Percentiles rank a stretch among this genome's conserved stretches.
These are phyloP conservation scores for Leptodontidium sp. DNA, from an alignment of 2,329 filamentous ascomycete species.

Conservation along the genomic window DNA sequence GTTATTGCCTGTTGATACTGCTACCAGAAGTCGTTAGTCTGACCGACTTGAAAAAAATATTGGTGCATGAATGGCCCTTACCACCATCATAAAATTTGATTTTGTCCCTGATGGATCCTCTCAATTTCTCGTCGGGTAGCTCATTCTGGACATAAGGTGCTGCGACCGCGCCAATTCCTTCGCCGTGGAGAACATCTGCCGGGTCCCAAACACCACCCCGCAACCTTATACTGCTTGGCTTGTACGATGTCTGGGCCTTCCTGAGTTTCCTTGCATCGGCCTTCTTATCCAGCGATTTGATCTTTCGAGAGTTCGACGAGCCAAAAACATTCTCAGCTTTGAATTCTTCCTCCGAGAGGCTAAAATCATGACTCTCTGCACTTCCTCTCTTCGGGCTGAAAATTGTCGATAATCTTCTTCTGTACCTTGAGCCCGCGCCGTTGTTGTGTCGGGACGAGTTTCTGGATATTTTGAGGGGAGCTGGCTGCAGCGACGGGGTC, in stretches of 20 bases:
- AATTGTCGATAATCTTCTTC: slow-evolving; percentile 34
- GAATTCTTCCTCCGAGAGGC: slow-evolving; percentile 14
- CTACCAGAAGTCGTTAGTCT: slow-evolving; percentile 21
- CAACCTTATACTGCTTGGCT: slow-evolving; percentile 18
- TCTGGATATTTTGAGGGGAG: slow-evolving; percentile 32
- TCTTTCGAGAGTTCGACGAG: background rate
- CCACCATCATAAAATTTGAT: slow-evolving; percentile 42
- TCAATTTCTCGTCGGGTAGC: slow-evolving; percentile 21
- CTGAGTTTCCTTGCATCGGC: background rate
- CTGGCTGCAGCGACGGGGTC: slow-evolving; percentile 31
- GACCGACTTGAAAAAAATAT: background rate
- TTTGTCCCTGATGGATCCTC: slow-evolving; percentile 37
- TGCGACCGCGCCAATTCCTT: slow-evolving; percentile 1
- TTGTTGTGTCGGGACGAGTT: slow-evolving; percentile 20
- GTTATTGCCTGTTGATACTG: slow-evolving; percentile 27
- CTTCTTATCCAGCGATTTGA: background rate
- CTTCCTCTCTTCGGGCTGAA: slow-evolving; percentile 29
- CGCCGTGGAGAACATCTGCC: background rate
- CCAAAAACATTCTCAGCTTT: slow-evolving; percentile 13
- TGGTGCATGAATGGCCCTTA: slow-evolving; percentile 10
- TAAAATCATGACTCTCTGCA: slow-evolving; percentile 21
- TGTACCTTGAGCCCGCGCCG: slow-evolving; percentile 10
- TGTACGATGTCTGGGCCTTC: slow-evolving; percentile 17
- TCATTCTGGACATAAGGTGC: slow-evolving; percentile 23
- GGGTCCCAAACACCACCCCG: slow-evolving; percentile 10